Conservation (phyloP, 768 basidiomycete genomes). For the Coprinellus aureogranulatus region DNA sequence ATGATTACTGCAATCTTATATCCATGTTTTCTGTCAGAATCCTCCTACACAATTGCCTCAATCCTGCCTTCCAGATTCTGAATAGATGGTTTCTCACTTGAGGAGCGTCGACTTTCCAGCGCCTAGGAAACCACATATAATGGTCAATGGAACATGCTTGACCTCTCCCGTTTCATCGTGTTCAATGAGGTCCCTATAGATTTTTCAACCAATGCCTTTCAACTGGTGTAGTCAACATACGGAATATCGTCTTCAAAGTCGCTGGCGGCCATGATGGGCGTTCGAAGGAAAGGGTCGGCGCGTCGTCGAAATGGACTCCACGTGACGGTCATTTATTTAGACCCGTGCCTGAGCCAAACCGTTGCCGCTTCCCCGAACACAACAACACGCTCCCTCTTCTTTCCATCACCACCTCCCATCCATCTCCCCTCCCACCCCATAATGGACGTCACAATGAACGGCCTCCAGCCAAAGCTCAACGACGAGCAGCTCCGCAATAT, state of each 20-base stretch:
- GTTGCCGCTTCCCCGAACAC: not conserved
- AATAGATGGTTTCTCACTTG: constrained; percentile 45
- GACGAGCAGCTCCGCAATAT: constrained; percentile 53
- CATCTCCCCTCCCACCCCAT: not conserved
- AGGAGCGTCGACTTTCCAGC: constrained; percentile 93
- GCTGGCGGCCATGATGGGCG: constrained; percentile 19
- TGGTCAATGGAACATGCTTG: constrained; percentile 73
- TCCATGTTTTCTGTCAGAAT: constrained; percentile 93
- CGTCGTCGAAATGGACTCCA: not conserved
- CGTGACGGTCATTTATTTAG: constrained; percentile 9
- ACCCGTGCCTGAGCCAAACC: not conserved
- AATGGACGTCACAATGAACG: constrained; percentile 3
- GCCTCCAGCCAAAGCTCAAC: constrained; percentile 18
- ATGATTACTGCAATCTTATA: constrained; percentile 97
- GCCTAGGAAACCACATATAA: constrained; percentile 93
- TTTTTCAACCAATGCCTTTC: not conserved
- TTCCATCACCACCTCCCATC: not conserved
- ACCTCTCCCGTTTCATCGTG: constrained; percentile 1
- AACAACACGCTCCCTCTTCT: not conserved
- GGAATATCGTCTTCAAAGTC: constrained; percentile 62
- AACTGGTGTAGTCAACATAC: constrained; percentile 29
- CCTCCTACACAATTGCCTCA: constrained; percentile 43
- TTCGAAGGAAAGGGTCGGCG: not conserved
- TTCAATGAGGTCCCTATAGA: constrained; percentile 15
- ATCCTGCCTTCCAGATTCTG: not conserved